Evolutionary conservation across 441 rosid genomes (phyloP).

Genomic region (Adansonia rubrostipa): DNA sequence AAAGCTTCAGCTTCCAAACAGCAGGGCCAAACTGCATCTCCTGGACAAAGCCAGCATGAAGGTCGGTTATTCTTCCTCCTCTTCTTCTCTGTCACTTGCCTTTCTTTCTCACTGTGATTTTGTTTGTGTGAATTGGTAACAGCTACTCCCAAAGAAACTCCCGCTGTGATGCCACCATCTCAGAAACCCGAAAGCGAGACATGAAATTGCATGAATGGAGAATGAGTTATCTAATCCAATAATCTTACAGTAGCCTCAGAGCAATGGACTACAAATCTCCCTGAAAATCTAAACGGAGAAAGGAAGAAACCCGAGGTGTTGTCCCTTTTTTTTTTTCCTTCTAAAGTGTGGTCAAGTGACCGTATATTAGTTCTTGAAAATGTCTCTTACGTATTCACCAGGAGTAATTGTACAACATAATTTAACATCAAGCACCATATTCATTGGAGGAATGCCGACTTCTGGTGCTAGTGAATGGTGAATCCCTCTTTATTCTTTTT

Average conservation of each 20-base stretch:
- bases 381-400: background rate
- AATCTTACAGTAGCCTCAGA: constrained; percentile 13
- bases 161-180: constrained; percentile 46
- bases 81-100: constrained; percentile 12
- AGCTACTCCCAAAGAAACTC: constrained; percentile 49
- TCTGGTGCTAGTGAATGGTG: background rate
- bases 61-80: constrained; percentile 11
- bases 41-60: constrained; percentile 31
- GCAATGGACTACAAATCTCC: constrained; percentile 13
- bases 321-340: background rate
- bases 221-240: background rate
- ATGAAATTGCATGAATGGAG: constrained; percentile 21
- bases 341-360: constrained; percentile 3
- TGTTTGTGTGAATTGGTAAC: constrained; percentile 30
- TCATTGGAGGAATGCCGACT: background rate
- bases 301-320: constrained; percentile 6
- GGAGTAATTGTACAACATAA: background rate
- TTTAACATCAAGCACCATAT: background rate
- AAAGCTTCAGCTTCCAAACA: constrained; percentile 52
- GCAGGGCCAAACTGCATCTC: constrained; percentile 35
- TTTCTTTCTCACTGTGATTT: constrained; percentile 17
- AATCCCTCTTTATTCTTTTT: background rate
- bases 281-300: background rate
- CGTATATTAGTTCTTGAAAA: constrained; percentile 8
- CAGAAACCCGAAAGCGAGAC: constrained; percentile 46